Evolutionary conservation across 2,329 filamentous ascomycete genomes (phyloP), one percentile per base, ranked within the genome.

Genomic region (Rhexocercosporidium sp.): DNA sequence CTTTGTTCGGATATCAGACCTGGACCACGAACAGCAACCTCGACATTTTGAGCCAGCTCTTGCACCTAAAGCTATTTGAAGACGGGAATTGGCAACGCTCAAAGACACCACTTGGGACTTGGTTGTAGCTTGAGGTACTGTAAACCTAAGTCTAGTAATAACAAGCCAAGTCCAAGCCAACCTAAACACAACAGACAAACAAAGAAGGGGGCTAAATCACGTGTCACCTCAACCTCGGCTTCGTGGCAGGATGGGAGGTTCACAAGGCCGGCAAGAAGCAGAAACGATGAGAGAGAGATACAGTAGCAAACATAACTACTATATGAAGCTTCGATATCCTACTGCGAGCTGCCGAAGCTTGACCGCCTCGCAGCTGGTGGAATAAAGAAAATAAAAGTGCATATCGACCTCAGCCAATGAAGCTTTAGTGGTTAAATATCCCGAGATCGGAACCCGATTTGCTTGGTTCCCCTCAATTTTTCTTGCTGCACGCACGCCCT

Each of bases 381-480:
- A 59, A 59, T 39, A 37, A 34, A 37, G 12, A 37, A 9, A 37
- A 37, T 7, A 37, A 37, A 37, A 37, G 34, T 37, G 39, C 39
- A 44, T 44, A 3, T 16, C 18, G 31, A 14, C 25, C 14, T 49
- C 25, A 49, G 29, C 65, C 61, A 64, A 67, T 67, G 61, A 61
- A 37, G 44, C 8, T 53, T 12, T 27, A 20, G 41, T 49, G 53
- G 27, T 62, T 51, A 29, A 27, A 9, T n/a, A 27, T 5, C 60
- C 60, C 41, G 49, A 62, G 16, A 59, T 59, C 66, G 62, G 57
- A 14, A 31, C 41, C 14, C 16, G 39, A 18, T 44, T 44, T 44
- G 46, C 47, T 56, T 34, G 57, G 25, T 62, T 64, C 61, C 61
- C 47, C 53, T 57, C 47, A 14, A 61, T 60, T 64, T 67, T 62